Evolutionary conservation across 768 basidiomycete genomes (phyloP), one percentile per base, ranked within the genome.

Genomic region (Xanthoconium purpureum): DNA sequence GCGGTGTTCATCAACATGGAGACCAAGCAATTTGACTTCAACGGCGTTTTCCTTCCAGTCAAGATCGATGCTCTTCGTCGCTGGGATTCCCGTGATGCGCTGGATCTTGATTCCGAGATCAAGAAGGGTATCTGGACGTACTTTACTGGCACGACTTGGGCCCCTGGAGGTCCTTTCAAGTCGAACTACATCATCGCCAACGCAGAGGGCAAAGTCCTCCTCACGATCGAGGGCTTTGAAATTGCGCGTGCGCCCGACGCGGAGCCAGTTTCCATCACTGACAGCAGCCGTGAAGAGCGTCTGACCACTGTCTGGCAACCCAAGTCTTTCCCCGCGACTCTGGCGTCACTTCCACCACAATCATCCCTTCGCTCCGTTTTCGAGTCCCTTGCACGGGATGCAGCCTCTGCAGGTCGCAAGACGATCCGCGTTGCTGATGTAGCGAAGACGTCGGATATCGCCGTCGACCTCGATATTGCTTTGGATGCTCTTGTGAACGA

Each of bases 211-310:
- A 65, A 59, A 13, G 59, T 72, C 1, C 60, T 73, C 32, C 63
- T 74, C 45, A 73, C 72, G 3, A 70, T 73, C 35, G 69, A 70
- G 36, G 69, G 67, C 5, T 72, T 73, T 54, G 71, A 73, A 52
- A 70, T 72, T 44, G 67, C 69, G 0, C 66, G 55, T 33, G 73
- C 73, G 6, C 68, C 69, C 12, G 70, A 62, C 32, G 59, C 69
- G 0, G 64, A 69, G 30, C 67, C 69, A 0, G 52, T 70, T 43
- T 8, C 56, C 6, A 66, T 70, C 40, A 62, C 55, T 5, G 70
- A 71, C 32, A 58, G 43, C 47, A 66, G 62, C 42, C 58, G 63
- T 17, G 71, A 67, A 11, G 64, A 71, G 30, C 70, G 72, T 50
- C 50, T 74, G 50, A 66, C 71, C 1, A 71, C 65, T 10, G 50